phyloP scores from a whole-genome alignment of 2,329 filamentous ascomycete genomes.

The Pseudogymnoascus sp. region DNA sequence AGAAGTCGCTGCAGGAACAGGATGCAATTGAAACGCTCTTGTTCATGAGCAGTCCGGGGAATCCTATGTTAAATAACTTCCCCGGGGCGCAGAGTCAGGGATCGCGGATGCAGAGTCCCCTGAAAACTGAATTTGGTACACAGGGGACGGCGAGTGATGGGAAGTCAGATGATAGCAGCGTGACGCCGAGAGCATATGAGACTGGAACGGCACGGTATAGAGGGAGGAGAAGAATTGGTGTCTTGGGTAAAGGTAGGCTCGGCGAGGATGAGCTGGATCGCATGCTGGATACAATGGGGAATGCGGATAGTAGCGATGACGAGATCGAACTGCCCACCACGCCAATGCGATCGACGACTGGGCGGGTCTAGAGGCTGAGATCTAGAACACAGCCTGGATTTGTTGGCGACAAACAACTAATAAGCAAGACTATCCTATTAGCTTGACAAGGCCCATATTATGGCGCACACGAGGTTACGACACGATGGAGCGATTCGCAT shows the following conservation, averaged over 20 bases:
- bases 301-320: slow-evolving; percentile 29
- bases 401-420: neutral
- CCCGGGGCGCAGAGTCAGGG: slow-evolving; percentile 30
- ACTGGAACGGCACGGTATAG: slow-evolving; percentile 13
- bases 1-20: slow-evolving; percentile 64
- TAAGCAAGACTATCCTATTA: neutral
- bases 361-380: slow-evolving; percentile 5
- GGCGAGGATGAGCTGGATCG: slow-evolving; percentile 23
- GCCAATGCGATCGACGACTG: neutral
- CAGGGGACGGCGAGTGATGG: slow-evolving; percentile 16
- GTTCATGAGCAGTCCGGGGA: slow-evolving; percentile 73
- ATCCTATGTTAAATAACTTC: slow-evolving; percentile 52
- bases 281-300: slow-evolving; percentile 27
- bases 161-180: slow-evolving; percentile 13
- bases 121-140: slow-evolving; percentile 24
- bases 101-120: slow-evolving; percentile 24
- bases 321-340: slow-evolving; percentile 21
- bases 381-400: neutral
- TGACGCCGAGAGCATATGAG: slow-evolving; percentile 15
- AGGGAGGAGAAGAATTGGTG: slow-evolving; percentile 15
- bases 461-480: neutral
- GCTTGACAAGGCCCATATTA: neutral
- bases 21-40: slow-evolving; percentile 73
- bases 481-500: slow-evolving; percentile 1
- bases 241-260: slow-evolving; percentile 10